Base-by-base conservation (phyloP, 2,329 filamentous ascomycete genomes). In the Fusarium foetens region DNA sequence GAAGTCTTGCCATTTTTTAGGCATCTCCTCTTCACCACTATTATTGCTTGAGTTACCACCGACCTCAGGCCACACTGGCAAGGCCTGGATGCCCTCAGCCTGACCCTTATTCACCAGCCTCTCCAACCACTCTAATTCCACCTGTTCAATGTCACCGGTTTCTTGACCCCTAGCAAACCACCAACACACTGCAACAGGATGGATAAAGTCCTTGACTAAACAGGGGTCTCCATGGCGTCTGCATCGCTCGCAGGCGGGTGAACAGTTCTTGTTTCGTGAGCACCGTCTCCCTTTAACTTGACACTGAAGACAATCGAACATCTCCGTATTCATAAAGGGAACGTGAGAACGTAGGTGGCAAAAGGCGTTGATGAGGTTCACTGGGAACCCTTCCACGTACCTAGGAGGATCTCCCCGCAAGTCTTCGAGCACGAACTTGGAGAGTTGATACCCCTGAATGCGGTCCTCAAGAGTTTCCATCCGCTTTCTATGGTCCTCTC, bases 151-250 rank as follows among this genome's bases (percentile, higher is more conserved):
- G 5, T 43, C 33, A 25, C 33, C 49, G 4, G 39, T 33, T 23
- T 39, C 27, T 8, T 67, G 53, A 10, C 29, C 41, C 21, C 51
- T 33, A 19, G 58, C 55, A 46, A 74, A 68, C 35, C n/a, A 19
- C 51, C 25, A 54, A 31, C 42, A 58, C 9, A 35, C 27, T 9
- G 58, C 85, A 52, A 90, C 81, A 6, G 90, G 85, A 75, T 91
- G 87, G 79, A 90, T 87, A 62, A 16, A 39, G 27, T 42, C 81
- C 71, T 90, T 84, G 19, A 70, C 74, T 33, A 72, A 72, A 68
- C 72, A 82, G 63, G 25, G 72, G 52, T 71, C 68, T 14, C 74
- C 78, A 53, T 76, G 79, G 59, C 70, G 64, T 45, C 33, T 63
- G 35, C 73, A 79, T 63, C 73, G 75, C 53, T 53, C 60, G 57